These are phyloP conservation scores for Leccinum imitatum DNA, from an alignment of 768 basidiomycete species.

Conservation along the genomic window DNA sequence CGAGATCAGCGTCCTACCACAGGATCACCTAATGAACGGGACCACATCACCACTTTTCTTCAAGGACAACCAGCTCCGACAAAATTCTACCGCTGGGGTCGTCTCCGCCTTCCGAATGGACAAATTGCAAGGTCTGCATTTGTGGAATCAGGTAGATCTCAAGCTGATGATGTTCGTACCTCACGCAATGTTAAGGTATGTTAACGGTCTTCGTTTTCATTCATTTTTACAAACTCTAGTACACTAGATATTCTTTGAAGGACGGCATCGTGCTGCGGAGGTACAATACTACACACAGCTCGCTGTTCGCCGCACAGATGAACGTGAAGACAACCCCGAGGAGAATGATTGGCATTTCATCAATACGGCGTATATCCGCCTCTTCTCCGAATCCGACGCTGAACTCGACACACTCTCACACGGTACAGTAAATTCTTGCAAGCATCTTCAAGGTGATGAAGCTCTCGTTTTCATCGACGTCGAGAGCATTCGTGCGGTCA, in stretches of 20 bases:
- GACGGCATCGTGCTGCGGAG: background rate
- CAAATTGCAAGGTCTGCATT: background rate
- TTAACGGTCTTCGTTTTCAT: background rate
- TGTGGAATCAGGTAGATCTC: background rate
- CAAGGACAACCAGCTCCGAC: background rate
- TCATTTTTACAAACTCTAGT: too few relatives aligned
- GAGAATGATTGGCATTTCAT: background rate
- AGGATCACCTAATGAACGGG: background rate
- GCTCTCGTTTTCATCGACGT: background rate
- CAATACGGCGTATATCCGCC: background rate
- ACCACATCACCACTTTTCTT: background rate
- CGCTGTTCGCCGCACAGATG: too few relatives aligned
- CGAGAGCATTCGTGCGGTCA: background rate
- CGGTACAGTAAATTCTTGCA: background rate
- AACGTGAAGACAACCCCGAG: too few relatives aligned
- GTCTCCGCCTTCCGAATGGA: background rate
- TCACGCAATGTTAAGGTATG: background rate
- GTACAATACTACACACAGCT: too few relatives aligned
- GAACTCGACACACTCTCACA: background rate
- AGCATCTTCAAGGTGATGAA: background rate
- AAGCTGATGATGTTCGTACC: background rate
- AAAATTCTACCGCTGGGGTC: background rate
- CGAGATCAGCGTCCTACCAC: background rate
- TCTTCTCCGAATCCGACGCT: background rate
- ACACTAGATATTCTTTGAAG: background rate